These are phyloP conservation scores for Triangularia verruculosa DNA, from an alignment of 2,329 filamentous ascomycete species.

Conservation along the genomic window DNA sequence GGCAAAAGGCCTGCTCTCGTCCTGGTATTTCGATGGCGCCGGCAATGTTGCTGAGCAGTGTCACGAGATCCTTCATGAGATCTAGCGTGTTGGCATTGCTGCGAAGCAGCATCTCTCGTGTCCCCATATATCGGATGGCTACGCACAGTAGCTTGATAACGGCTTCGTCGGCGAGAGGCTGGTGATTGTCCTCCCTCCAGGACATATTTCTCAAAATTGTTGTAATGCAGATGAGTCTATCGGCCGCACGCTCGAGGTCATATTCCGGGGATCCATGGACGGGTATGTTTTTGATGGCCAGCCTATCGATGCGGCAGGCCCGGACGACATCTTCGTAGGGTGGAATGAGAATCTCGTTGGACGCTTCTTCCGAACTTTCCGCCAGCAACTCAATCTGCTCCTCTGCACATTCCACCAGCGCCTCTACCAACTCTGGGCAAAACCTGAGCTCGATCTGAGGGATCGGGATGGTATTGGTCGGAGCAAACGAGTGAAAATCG, in stretches of 20 bases:
- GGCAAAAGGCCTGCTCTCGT: constrained; percentile 80
- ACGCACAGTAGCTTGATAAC: constrained; percentile 82
- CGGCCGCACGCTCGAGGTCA: constrained; percentile 80
- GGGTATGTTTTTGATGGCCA: constrained; percentile 67
- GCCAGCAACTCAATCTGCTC: constrained; percentile 81
- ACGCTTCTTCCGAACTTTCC: constrained; percentile 80
- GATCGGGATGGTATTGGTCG: constrained; percentile 57
- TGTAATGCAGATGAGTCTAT: constrained; percentile 84
- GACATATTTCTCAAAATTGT: constrained; percentile 92
- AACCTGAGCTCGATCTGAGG: constrained; percentile 65
- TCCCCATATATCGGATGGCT: constrained; percentile 82
- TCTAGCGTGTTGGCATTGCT: constrained; percentile 83
- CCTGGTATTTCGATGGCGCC: constrained; percentile 76
- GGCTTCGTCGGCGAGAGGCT: constrained; percentile 67
- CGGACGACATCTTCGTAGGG: constrained; percentile 86
- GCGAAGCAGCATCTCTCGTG: constrained; percentile 79
- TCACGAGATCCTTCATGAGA: constrained; percentile 94
- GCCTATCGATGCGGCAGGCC: constrained; percentile 70
- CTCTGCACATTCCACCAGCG: constrained; percentile 85
- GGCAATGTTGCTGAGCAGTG: constrained; percentile 85
- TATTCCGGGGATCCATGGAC: constrained; percentile 75
- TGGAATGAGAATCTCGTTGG: constrained; percentile 77
- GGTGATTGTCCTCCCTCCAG: constrained; percentile 73
- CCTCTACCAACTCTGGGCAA: constrained; percentile 86
- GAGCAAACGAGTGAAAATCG: constrained; percentile 54